Percentiles rank a stretch among this genome's conserved stretches.
Conservation (phyloP, 2,329 filamentous ascomycete genomes). For the Boeremia exigua region DNA sequence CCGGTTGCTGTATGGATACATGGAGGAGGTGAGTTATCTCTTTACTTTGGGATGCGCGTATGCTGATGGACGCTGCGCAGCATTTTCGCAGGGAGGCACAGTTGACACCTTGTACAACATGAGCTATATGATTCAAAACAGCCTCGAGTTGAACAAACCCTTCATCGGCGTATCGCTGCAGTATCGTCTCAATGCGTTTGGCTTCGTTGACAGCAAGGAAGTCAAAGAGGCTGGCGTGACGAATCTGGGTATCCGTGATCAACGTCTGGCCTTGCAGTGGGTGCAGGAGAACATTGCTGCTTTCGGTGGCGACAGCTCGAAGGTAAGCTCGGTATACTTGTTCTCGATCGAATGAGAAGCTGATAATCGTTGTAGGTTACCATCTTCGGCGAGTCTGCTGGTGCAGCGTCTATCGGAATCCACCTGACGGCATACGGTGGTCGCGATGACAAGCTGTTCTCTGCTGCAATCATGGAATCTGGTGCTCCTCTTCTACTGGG, state of each 20-base stretch:
- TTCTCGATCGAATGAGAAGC: too few relatives aligned
- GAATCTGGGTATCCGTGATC: conserved; percentile 61
- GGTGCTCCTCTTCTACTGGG: neutral
- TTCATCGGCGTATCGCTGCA: conserved; percentile 38
- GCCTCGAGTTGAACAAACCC: conserved; percentile 13
- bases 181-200: conserved; percentile 11
- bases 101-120: conserved; percentile 15
- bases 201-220: conserved; percentile 43
- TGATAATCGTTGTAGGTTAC: conserved; percentile 50
- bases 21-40: conserved; percentile 21
- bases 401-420: conserved; percentile 44
- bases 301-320: conserved; percentile 36
- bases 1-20: neutral
- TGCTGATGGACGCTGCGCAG: conserved; percentile 1
- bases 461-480: neutral
- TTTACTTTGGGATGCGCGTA: too few relatives aligned
- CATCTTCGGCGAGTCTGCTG: conserved; percentile 63
- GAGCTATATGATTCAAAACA: conserved; percentile 19
- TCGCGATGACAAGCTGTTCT: neutral
- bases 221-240: conserved; percentile 21
- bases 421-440: neutral
- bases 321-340: too few relatives aligned
- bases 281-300: conserved; percentile 49
- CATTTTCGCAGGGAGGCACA: conserved; percentile 40
- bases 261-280: conserved; percentile 61